Evolutionary conservation across 805 yeast genomes (phyloP), one percentile per base, ranked within the genome.

Genomic region (Yamadazyma laniorum): DNA sequence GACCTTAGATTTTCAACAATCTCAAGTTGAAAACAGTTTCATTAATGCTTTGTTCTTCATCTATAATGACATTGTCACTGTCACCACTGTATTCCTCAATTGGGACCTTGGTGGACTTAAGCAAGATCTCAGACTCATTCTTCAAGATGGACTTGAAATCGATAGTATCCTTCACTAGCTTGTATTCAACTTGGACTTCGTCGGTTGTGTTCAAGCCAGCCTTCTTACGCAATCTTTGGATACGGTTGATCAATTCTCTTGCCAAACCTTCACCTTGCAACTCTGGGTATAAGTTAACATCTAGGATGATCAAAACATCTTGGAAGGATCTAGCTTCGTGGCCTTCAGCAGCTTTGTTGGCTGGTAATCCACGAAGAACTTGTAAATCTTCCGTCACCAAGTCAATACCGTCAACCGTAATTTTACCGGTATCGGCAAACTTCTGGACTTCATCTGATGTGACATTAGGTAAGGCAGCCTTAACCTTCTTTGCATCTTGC

Each of bases 221-320:
- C 77, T 90, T 89, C 83, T 93, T 93, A 70, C 99, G 85, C 59
- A 90, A 79, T 65, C 96, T 84, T 75, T 93, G 99, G 51, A 93
- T 88, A 68, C 99, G 89, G 78, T 93, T 93, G 57, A 93, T 79
- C 58, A 93, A 75, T 66, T 93, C 98, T 73, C 99, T 87, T 5
- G 96, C 96, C 53, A 86, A 74, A 63, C 98, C 98, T 71, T 93
- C 98, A 34, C 86, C 81, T 68, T 83, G 82, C 63, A 91, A 75
- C 52, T 90, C 96, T 29, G 88, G 87, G 59, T 93, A 84, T 39
- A 89, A 67, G 51, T 84, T 86, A 49, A 87, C 84, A 57, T 93
- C 99, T 63, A 93, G 72, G 48, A 93, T 84, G 58, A 91, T 75
- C 61, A 93, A 79, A 25, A 91, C 95, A 55, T 89, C 96, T 52